Base-by-base conservation (phyloP, 1,139 yeast genomes). In the Hansenula sp. region DNA sequence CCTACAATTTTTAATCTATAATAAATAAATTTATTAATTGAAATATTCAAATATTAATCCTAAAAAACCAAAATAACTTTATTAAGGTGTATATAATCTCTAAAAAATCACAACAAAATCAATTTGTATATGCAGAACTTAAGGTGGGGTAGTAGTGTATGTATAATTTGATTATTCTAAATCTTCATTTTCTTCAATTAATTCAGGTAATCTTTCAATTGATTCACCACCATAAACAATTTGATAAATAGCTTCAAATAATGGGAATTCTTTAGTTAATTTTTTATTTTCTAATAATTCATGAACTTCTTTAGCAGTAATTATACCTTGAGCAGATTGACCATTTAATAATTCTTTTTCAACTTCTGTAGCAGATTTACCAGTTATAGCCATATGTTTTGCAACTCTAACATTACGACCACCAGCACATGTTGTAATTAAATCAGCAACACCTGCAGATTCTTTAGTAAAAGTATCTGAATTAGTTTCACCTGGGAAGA, bases 401-500 rank as follows among this genome's bases (percentile, higher is more conserved):
- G 89, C 96, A 45, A 87, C 92, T 62, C 83, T 75, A 52, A 82
- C 90, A 64, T 87, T 87, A 66, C 96, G 75, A 57, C 96, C 96
- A 52, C 95, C 95, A 13, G 92, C 77, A 66, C 96, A 87, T 20
- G 96, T 84, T 39, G 96, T 88, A 64, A 87, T 87, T 57, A 87
- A 75, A 65, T 88, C 96, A 38, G 96, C 96, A 38, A 87, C 95
- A 65, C 96, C 96, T 28, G 95, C 92, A 52, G 84, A 73, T 66
- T 88, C 95, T 61, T 79, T 82, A 41, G 92, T 82, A 64, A 87
- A 85, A 32, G 96, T 87, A 40, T 74, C 74, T 37, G 48, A 51
- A 37, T 44, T 41, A 17, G 57, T 51, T 44, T 53, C 51, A 39
- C 56, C 56, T 34, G 87, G 80, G 69, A 79, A 77, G 58, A 73